phyloP scores from a whole-genome alignment of 208 protist genomes.

The Trypanosoma lewisi region DNA sequence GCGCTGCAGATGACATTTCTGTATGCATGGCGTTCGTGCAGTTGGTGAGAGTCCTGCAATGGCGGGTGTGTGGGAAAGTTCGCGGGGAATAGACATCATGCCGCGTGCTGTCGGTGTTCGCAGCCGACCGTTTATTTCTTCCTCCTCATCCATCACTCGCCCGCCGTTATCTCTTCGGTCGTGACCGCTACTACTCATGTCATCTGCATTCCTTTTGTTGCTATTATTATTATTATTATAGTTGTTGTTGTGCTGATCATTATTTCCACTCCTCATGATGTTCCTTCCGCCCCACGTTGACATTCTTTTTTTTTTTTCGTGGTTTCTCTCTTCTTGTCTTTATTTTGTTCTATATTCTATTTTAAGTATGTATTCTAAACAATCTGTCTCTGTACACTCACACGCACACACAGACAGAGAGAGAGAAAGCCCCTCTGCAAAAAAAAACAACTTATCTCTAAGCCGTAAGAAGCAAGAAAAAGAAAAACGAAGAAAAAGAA shows the following conservation, averaged over 20 bases:
- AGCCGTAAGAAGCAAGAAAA: too few relatives aligned
- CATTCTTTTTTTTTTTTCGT: conserved; percentile 5
- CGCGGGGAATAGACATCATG: conserved; percentile 58
- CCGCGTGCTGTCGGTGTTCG: conserved; percentile 22
- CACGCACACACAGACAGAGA: too few relatives aligned
- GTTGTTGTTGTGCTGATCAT: too few relatives aligned
- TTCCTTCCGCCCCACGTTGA: not conserved
- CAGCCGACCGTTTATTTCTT: conserved; percentile 13
- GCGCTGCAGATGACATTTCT: conserved; percentile 48
- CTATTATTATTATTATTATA: not conserved
- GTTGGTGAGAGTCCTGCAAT: conserved; percentile 64
- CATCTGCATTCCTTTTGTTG: too few relatives aligned
- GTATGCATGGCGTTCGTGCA: conserved; percentile 67
- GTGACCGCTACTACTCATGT: not conserved
- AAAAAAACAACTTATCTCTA: too few relatives aligned
- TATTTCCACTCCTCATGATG: too few relatives aligned
- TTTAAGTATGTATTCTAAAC: too few relatives aligned
- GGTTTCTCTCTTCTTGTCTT: too few relatives aligned
- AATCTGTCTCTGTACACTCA: too few relatives aligned
- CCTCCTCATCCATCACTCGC: not conserved
- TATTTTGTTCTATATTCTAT: too few relatives aligned
- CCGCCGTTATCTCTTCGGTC: not conserved
- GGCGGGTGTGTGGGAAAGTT: conserved; percentile 68
- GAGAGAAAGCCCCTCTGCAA: too few relatives aligned
- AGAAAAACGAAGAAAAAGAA: too few relatives aligned